Base-by-base conservation (phyloP, 257 asterid species). In the Lithospermum erythrorhizon region DNA sequence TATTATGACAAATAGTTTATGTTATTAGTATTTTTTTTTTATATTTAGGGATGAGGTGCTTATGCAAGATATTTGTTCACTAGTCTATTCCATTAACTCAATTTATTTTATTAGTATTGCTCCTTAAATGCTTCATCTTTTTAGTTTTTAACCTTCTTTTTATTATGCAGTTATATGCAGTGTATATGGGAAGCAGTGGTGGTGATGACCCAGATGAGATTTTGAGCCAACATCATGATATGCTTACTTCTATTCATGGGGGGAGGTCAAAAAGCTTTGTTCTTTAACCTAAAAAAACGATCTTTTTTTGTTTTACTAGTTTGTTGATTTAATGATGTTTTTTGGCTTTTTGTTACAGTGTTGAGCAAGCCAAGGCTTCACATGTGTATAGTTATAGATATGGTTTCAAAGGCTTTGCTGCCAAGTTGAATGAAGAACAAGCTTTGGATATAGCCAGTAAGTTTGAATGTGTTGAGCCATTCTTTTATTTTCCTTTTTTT, bases 391-490 rank as follows among this genome's bases (percentile, higher is more conserved):
- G 95, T 71, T 90, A 90, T 58, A 82, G 75, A 65, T 87, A 90
- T 72, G 95, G 95, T 71, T 90, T 90, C 74, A 84, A 89, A 75
- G 98, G 96, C 27, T 87, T 90, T 81, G 96, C 98, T n/a, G 98
- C 98, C 58, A 79, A 65, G 87, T 79, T 90, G 81, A 85, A 83
- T 48, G 85, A 81, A 65, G 77, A 79, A 49, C 98, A 90, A 74
- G 96, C 96, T 70, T 76, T 87, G 67, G 72, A 79, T 72, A 81
- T 87, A 64, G 81, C 95, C 61, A 83, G 98, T 75, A 70, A 73
- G 82, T 58, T 59, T 25, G 35, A 27, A 0, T 27, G 32, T 27
- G 32, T 27, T 27, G 32, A 7, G 6, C 32, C 32, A 27, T 27
- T 27, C 32, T 27, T 27, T 57, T 21, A 6, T 59, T 66, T 5